These are phyloP conservation scores for Rhynchosporium agropyri DNA, from an alignment of 2,329 filamentous ascomycete genomes.

Conservation along the genomic window DNA sequence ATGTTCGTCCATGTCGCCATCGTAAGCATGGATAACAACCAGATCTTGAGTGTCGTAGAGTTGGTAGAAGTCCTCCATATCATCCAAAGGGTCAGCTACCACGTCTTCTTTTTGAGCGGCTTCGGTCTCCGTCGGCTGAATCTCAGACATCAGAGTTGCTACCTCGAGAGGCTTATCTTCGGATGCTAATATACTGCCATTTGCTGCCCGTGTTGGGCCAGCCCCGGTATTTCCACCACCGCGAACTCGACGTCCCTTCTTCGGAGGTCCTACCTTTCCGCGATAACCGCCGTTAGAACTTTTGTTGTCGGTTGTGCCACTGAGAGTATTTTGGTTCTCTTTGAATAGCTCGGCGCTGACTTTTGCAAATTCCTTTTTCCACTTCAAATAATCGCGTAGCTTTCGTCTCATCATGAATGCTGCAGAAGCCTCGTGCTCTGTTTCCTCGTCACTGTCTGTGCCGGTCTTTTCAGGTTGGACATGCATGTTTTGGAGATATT, in stretches of 20 bases:
- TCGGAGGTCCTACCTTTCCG: conserved; percentile 66
- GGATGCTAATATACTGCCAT: conserved; percentile 73
- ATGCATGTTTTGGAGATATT: conserved; percentile 91
- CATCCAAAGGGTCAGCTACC: conserved; percentile 75
- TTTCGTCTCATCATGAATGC: conserved; percentile 89
- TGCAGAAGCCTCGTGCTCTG: conserved; percentile 68
- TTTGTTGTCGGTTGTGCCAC: conserved; percentile 62
- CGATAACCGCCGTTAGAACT: conserved; percentile 48
- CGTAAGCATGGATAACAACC: conserved; percentile 88
- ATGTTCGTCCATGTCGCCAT: conserved; percentile 94
- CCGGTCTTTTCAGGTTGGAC: conserved; percentile 55
- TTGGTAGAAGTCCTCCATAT: conserved; percentile 91
- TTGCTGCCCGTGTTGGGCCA: conserved; percentile 65
- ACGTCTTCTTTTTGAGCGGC: conserved; percentile 76
- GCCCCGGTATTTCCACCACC: conserved; percentile 70
- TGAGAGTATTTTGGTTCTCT: conserved; percentile 78
- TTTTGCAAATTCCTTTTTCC: conserved; percentile 87
- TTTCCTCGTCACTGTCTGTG: conserved; percentile 50
- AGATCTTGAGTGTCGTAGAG: conserved; percentile 90
- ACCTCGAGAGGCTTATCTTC: conserved; percentile 86
- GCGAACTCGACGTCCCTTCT: conserved; percentile 82
- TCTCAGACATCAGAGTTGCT: conserved; percentile 77
- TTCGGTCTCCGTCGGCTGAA: conserved; percentile 79
- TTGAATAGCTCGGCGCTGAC: conserved; percentile 78
- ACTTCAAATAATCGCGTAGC: conserved; percentile 81